Base-by-base conservation (phyloP, 164 flowering plant genomes). In the Akebia trifoliata region DNA sequence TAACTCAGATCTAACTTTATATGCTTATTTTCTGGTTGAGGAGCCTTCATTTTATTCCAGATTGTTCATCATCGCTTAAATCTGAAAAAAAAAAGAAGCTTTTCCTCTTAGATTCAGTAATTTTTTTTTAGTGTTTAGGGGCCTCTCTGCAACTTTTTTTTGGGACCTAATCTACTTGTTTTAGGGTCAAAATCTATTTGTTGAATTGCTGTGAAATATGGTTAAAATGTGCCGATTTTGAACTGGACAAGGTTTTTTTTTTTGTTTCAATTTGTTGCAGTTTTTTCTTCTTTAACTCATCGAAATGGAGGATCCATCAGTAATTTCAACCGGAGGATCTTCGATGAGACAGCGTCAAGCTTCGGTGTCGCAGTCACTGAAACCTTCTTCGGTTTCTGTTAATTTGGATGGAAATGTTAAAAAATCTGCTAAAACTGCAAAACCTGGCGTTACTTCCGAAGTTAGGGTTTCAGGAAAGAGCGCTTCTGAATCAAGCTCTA, bases 381-480 rank as follows among this genome's bases (percentile, higher is more conserved):
- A 66, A 56, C 31, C 36, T 30, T 45, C 61, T 34, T 9, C 28
- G 10, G 25, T 10, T 1, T 17, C 60, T 17, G 37, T 24, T 8
- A 28, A 31, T 60, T 60, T 63, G 4, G 66, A 31, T 22, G 70
- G 57, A 55, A 59, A 66, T 60, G 63, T 60, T 38, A 72, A 63
- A 35, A 67, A 38, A 56, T 30, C 52, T 56, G 45, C 59, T 30
- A 67, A 62, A 42, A 26, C 22, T 28, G 34, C 32, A 30, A 64
- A 64, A 45, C 31, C 64, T 12, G 54, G 62, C 28, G 62, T 56
- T 64, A 25, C 59, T 9, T 25, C 63, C 4, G 43, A 37, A 21
- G 15, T 38, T 20, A 57, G 56, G 54, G 36, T 20, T 57, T 47
- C 56, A 17, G 74, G 55, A 61, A 25, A 62, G 0, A 8, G 6